A percentile compares a stretch with the other conserved stretches of the same genome.
Evolutionary conservation across 2,329 filamentous ascomycete species (phyloP).

Genomic region (Aureobasidium zeae): DNA sequence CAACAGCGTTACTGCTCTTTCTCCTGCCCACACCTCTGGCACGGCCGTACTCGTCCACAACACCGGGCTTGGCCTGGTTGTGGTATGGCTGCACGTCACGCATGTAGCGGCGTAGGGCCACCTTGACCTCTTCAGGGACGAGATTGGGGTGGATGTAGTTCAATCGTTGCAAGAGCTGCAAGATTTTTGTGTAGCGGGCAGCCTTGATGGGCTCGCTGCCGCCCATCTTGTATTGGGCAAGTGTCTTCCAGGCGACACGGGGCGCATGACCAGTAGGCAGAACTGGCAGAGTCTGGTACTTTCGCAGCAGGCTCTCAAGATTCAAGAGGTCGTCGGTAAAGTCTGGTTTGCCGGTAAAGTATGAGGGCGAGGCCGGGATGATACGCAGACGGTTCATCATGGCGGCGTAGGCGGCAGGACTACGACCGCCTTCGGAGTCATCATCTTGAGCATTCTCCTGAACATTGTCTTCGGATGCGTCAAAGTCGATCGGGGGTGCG

Average conservation of each 20-base stretch:
- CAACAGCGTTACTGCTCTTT: constrained; percentile 78
- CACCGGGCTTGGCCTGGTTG: constrained; percentile 52
- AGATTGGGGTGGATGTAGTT: constrained; percentile 77
- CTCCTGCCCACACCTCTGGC: constrained; percentile 73
- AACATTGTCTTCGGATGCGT: constrained; percentile 5
- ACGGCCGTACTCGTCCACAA: constrained; percentile 67
- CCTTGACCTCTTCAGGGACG: constrained; percentile 59
- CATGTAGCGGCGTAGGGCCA: constrained; percentile 60
- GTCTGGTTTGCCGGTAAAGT: constrained; percentile 76
- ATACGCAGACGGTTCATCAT: constrained; percentile 49
- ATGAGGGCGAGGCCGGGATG: constrained; percentile 79
- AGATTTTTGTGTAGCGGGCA: constrained; percentile 67
- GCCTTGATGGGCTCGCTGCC: constrained; percentile 64
- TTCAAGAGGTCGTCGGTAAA: constrained; percentile 79
- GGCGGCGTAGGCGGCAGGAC: constrained; percentile 16
- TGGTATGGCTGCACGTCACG: constrained; percentile 63
- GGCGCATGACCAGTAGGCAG: constrained; percentile 57
- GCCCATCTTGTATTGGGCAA: constrained; percentile 63
- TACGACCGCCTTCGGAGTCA: constrained; percentile 5
- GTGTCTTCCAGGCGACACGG: constrained; percentile 69
- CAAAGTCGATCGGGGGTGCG: constrained; percentile 23
- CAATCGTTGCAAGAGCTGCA: constrained; percentile 66
- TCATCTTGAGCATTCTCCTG: constrained; percentile 17
- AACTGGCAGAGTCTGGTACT: constrained; percentile 64
- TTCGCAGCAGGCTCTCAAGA: constrained; percentile 61